Conservation (phyloP, 140 eudicot species). For the Oenanthe javanica region DNA sequence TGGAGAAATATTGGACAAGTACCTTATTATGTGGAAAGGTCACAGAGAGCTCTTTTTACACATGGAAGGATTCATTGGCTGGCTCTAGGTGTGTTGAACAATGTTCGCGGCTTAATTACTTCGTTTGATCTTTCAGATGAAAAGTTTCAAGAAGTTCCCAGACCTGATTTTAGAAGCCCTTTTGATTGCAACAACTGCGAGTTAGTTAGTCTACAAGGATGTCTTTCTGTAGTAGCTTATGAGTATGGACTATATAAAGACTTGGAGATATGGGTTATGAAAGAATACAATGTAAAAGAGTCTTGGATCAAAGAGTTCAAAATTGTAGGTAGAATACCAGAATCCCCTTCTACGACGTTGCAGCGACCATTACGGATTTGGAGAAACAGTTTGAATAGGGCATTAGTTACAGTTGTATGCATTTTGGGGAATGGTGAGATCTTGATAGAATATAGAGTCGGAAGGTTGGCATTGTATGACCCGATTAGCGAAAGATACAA, state of each 20-base stretch:
- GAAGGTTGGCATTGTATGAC: constrained; percentile 21
- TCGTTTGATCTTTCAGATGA: constrained; percentile 24
- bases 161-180: neutral
- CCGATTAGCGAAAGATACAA: neutral
- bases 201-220: constrained; percentile 15
- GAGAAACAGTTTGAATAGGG: neutral
- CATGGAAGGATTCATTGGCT: constrained; percentile 25
- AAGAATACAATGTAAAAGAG: neutral
- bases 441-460: constrained; percentile 22
- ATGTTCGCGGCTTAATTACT: neutral
- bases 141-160: constrained; percentile 14
- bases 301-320: neutral
- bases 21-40: constrained; percentile 15
- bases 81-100: neutral
- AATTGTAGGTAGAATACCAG: neutral
- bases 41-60: constrained; percentile 8
- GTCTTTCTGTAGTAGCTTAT: constrained; percentile 18
- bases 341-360: neutral
- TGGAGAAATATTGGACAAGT: constrained; percentile 24
- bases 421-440: constrained; percentile 16
- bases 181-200: neutral
- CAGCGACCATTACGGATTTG: neutral
- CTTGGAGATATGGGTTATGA: neutral
- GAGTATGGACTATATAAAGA: neutral
- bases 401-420: constrained; percentile 16